Evolutionary conservation across 306 rosid species (phyloP).

Genomic region (Vachellia pachyceras): DNA sequence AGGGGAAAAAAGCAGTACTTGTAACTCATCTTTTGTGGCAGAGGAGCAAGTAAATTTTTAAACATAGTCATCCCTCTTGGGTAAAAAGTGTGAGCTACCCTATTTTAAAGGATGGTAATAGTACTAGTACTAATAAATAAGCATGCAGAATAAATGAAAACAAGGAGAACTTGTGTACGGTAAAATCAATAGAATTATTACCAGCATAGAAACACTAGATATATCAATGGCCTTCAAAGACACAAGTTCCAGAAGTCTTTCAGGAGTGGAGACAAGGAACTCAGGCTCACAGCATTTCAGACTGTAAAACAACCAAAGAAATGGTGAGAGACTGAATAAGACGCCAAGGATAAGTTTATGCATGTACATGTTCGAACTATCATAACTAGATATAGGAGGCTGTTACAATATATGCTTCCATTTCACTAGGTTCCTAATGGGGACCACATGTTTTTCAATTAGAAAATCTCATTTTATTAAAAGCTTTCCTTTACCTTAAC

Average conservation of each 20-base stretch:
- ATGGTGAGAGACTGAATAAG: slow-evolving; percentile 36
- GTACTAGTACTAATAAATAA: not conserved
- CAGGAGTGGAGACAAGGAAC: slow-evolving; percentile 91
- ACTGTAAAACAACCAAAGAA: slow-evolving; percentile 48
- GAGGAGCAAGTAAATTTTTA: not conserved
- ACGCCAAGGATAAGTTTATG: slow-evolving; percentile 9
- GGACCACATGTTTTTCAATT: not conserved
- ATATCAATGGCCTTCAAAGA: slow-evolving; percentile 80
- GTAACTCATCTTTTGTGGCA: not conserved
- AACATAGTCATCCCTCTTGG: not conserved
- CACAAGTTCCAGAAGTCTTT: slow-evolving; percentile 90
- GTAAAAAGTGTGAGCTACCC: not conserved
- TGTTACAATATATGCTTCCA: not conserved
- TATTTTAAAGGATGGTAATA: not conserved
- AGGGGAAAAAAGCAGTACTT: not conserved
- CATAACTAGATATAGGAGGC: not conserved
- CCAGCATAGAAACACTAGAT: slow-evolving; percentile 86
- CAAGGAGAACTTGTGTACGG: not conserved
- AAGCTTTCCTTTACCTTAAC: not conserved
- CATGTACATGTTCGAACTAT: slow-evolving; percentile 4
- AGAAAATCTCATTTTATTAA: not conserved
- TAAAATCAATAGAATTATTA: slow-evolving; percentile 45
- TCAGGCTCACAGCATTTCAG: slow-evolving; percentile 92
- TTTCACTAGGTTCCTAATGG: not conserved
- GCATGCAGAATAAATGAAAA: not conserved